Percentiles rank a stretch among this genome's conserved stretches.
These are phyloP conservation scores for Thelonectria blattea DNA, from an alignment of 2,329 filamentous ascomycete species.

Conservation along the genomic window DNA sequence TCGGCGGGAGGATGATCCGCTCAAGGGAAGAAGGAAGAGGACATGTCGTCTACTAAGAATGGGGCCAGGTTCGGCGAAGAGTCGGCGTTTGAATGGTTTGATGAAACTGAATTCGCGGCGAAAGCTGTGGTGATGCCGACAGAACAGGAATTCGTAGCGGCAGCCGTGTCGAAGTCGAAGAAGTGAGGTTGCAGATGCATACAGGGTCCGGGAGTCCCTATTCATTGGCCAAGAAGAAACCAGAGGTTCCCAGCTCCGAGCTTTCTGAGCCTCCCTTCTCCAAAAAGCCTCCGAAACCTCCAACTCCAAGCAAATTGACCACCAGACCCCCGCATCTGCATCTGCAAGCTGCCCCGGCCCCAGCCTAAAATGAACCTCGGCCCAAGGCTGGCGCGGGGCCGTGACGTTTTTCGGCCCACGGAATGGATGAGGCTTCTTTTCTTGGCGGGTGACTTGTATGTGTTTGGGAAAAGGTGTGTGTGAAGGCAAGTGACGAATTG, in stretches of 20 bases:
- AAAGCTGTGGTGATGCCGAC: too few species aligned
- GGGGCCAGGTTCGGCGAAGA: not conserved
- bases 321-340: not conserved
- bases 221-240: not conserved
- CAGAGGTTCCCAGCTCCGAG: not conserved
- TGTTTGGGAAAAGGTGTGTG: not conserved
- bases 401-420: slow-evolving; percentile 28
- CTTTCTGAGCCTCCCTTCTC: not conserved
- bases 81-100: not conserved
- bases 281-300: not conserved
- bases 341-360: not conserved
- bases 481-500: not conserved
- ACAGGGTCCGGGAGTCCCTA: not conserved
- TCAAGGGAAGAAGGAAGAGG: not conserved
- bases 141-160: too few species aligned
- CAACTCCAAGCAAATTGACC: not conserved
- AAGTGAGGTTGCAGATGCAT: not conserved
- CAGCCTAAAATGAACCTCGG: slow-evolving; percentile 31
- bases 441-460: not conserved
- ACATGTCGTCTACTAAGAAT: not conserved
- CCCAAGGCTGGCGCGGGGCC: slow-evolving; percentile 36
- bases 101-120: not conserved
- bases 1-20: not conserved
- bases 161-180: not conserved
- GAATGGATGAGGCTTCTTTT: slow-evolving; percentile 1